Base-by-base conservation (phyloP, 371 early-diverging fungal genomes). In the Lichtheimia hyalospora region DNA sequence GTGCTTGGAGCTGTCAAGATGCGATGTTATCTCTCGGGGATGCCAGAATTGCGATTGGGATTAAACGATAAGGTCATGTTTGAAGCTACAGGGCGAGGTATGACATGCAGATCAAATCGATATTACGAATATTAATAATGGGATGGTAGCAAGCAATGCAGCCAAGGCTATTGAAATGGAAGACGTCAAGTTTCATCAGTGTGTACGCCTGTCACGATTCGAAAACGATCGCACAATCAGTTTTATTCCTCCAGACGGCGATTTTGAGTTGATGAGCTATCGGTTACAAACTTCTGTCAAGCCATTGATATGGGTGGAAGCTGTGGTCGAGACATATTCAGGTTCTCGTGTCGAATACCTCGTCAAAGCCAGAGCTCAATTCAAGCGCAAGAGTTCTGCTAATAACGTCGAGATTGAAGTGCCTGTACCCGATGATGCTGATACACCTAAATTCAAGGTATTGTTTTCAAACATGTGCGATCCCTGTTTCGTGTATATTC, bases 111-210 rank as follows among this genome's bases (percentile, higher is more conserved):
- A 34, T 50, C 23, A 3, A 10, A 23, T 20, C 2, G 4, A 2
- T n/a, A 50, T 50, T 6, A 3, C 3, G 5, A 18, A 10, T 46
- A 21, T 21, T 51, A 3, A 51, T 25, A 0, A 20, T 16, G 0
- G 46, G 46, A 46, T 21, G 21, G 3, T 59, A 74, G 74, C 66
- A 13, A 65, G 87, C 20, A 82, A 89, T 5, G 91, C 92, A 68
- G 91, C 96, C 57, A 97, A 97, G 71, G 93, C 98, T 3, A 92
- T 99, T 34, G 99, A 99, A 65, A 95, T 99, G 95, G 99, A 99
- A 76, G 99, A 99, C 73, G 95, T 97, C 67, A 96, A 97, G 66
- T 99, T 99, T 82, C 99, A 99, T 76, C 99, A 98, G 71, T 98
- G 99, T 73, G 99, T 98, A 34, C 89, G 96, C 10, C 78, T 98